Evolutionary conservation across 306 rosid genomes (phyloP), one percentile per base, ranked within the genome.

Genomic region (Senna tora): DNA sequence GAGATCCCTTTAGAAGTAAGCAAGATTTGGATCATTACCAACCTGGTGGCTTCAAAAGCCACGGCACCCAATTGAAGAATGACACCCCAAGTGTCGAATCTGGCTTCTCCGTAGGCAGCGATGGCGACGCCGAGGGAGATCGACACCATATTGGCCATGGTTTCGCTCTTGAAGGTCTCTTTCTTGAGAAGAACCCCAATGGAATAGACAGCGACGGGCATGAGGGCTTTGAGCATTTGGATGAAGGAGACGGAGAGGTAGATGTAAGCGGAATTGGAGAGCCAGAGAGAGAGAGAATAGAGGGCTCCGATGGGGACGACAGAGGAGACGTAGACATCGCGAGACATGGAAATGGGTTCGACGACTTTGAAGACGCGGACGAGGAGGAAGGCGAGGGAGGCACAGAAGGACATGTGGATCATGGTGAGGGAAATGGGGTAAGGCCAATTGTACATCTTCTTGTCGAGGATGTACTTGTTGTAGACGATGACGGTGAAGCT

Each of bases 381-480:
- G 60, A 87, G 79, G 52, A 84, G 10, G 75, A 84, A 77, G 53
- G 91, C 91, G 56, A 87, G 77, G 79, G 85, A 53, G 38, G 91
- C 75, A 45, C 88, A 87, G 78, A 87, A 87, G 50, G 69, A 59
- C 91, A 87, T 87, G 71, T 87, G 91, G 78, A 87, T 87, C 88
- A 87, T 84, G 85, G 91, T 87, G 25, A 87, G 91, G 57, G 88
- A 84, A 55, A 87, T 81, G 3, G 91, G 91, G 67, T 73, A 87
- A 2, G 91, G 83, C 88, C 88, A 87, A 32, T 77, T 77, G 83
- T 79, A 87, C 91, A 87, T 84, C 83, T 87, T 87, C 83, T 68
- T 84, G 88, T 87, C 91, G 80, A 87, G 91, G 79, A 87, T 87
- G 83, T 69, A 87, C 63, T 87, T 87, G 88, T 87, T 87, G 91